Evolutionary conservation across 2,329 filamentous ascomycete species (phyloP).

Genomic region (Cercospora brassicicola): DNA sequence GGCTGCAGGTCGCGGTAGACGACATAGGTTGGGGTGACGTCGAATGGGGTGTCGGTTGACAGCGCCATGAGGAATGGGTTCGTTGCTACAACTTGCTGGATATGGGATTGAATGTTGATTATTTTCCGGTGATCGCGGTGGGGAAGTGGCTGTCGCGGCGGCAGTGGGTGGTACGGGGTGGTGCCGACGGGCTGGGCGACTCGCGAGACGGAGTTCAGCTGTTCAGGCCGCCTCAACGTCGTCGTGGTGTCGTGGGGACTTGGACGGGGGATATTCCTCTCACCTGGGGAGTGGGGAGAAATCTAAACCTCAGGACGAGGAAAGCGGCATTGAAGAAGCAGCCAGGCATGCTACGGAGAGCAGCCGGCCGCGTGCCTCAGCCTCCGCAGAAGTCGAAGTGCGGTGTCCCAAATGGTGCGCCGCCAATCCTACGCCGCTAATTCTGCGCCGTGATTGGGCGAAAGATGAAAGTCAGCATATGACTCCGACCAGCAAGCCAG

Average conservation of each 20-base stretch:
- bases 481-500: background rate
- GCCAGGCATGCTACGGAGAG: background rate
- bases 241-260: constrained; percentile 13
- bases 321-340: constrained; percentile 16
- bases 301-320: constrained; percentile 9
- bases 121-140: background rate
- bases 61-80: constrained; percentile 23
- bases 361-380: background rate
- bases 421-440: background rate
- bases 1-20: constrained; percentile 39
- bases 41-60: constrained; percentile 18
- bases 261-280: background rate
- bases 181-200: background rate
- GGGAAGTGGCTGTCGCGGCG: background rate
- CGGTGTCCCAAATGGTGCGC: background rate
- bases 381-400: background rate
- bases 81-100: background rate
- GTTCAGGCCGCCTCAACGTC: constrained; percentile 15
- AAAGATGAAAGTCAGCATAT: background rate
- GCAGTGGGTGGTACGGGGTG: constrained; percentile 3
- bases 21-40: constrained; percentile 32
- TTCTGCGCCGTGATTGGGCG: background rate
- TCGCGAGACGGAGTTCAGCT: constrained; percentile 20
- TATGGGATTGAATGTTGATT: background rate
- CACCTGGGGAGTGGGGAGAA: background rate